Evolutionary conservation across 768 basidiomycete species (phyloP).

Genomic region (Lyophyllum decastes): DNA sequence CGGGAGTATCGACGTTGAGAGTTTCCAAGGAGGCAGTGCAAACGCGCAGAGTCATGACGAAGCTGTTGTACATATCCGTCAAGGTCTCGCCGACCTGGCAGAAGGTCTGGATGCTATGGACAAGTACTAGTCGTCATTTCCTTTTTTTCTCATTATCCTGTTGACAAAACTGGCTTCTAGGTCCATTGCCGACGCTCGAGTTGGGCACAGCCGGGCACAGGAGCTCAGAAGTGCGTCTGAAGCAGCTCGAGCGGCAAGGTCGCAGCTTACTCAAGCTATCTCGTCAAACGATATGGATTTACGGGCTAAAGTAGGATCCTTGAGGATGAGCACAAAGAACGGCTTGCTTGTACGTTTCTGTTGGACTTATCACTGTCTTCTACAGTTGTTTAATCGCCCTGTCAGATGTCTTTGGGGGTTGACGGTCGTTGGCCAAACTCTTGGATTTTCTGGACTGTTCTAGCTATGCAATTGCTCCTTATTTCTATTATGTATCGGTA

Average conservation of each 20-base stretch:
- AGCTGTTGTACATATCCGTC: slow-evolving; percentile 57
- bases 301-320: slow-evolving; percentile 30
- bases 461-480: slow-evolving; percentile 45
- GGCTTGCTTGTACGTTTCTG: slow-evolving; percentile 36
- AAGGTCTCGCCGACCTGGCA: slow-evolving; percentile 57
- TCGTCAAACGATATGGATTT: slow-evolving; percentile 40
- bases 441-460: slow-evolving; percentile 35
- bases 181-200: slow-evolving; percentile 32
- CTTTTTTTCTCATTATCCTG: slow-evolving; percentile 3
- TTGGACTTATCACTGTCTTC: background rate
- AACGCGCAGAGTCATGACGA: slow-evolving; percentile 44
- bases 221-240: slow-evolving; percentile 16
- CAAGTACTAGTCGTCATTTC: slow-evolving; percentile 38
- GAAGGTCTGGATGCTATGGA: slow-evolving; percentile 60
- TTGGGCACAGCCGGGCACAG: slow-evolving; percentile 33
- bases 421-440: slow-evolving; percentile 26
- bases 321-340: slow-evolving; percentile 37
- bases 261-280: slow-evolving; percentile 41
- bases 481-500: slow-evolving; percentile 62
- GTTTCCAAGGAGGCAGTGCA: slow-evolving; percentile 22
- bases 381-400: background rate
- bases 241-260: slow-evolving; percentile 42
- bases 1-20: slow-evolving; percentile 13
- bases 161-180: slow-evolving; percentile 25
- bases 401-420: slow-evolving; percentile 14